phyloP scores from a whole-genome alignment of 2,329 filamentous ascomycete genomes.

The Gaeumannomyces sp. region DNA sequence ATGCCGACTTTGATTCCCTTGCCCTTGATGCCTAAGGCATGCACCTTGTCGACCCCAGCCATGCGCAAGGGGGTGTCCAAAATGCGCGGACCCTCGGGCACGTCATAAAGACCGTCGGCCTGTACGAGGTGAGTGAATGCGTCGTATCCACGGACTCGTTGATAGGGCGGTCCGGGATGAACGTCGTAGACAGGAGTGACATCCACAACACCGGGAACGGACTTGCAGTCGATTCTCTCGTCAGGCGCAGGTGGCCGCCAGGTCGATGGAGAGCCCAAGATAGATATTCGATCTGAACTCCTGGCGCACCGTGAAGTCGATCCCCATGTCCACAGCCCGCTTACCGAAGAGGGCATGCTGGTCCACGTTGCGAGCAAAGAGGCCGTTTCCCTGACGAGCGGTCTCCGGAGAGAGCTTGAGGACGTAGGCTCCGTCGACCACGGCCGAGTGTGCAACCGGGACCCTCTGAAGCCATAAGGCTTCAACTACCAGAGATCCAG shows the following conservation, averaged over 20 bases:
- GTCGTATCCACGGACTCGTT: background rate
- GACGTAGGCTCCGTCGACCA: background rate
- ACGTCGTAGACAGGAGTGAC: background rate
- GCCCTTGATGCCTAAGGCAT: conserved; percentile 11
- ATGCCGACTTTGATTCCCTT: conserved; percentile 37
- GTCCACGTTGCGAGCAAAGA: background rate
- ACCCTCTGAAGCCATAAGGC: background rate
- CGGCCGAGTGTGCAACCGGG: background rate
- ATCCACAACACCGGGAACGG: conserved; percentile 1
- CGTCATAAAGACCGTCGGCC: background rate
- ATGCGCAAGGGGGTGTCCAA: conserved; percentile 5
- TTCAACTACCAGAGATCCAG: background rate
- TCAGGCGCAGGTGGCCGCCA: background rate
- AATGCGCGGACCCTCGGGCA: background rate
- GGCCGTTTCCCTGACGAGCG: background rate
- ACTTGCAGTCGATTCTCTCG: background rate
- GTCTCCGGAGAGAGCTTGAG: conserved; percentile 1
- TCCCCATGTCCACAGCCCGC: background rate
- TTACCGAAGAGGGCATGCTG: background rate
- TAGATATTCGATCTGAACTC: background rate
- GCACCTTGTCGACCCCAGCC: conserved; percentile 12
- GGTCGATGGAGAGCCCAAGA: background rate
- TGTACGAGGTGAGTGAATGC: background rate
- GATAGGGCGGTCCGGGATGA: conserved; percentile 3
- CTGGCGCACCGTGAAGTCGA: background rate